Evolutionary conservation across 2,329 filamentous ascomycete genomes (phyloP).

Genomic region (Fusarium musae): DNA sequence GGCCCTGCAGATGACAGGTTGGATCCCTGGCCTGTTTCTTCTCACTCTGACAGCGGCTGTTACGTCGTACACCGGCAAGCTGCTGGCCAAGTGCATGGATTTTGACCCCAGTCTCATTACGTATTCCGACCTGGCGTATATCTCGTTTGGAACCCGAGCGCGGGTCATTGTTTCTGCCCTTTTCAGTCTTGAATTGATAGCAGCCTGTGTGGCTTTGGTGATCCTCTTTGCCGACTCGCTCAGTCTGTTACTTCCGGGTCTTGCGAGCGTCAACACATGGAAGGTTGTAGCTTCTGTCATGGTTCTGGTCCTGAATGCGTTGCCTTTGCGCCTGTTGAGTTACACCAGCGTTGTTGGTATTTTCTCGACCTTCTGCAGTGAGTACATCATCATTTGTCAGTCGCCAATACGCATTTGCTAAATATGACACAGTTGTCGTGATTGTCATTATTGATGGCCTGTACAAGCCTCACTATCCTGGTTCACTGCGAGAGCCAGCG

Average conservation of each 20-base stretch:
- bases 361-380: constrained; percentile 86
- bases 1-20: constrained; percentile 87
- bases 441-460: constrained; percentile 89
- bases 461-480: constrained; percentile 80
- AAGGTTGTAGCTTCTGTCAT: constrained; percentile 85
- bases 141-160: constrained; percentile 86
- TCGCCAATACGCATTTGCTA: neutral
- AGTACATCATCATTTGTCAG: constrained; percentile 53
- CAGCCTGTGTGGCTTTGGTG: constrained; percentile 87
- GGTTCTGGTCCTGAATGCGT: constrained; percentile 83
- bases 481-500: constrained; percentile 84
- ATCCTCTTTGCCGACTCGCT: constrained; percentile 95
- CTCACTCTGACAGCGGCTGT: constrained; percentile 78
- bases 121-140: constrained; percentile 92
- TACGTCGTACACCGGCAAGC: constrained; percentile 86
- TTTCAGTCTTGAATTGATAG: constrained; percentile 88
- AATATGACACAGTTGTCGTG: constrained; percentile 71
- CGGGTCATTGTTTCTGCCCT: constrained; percentile 84
- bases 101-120: constrained; percentile 87
- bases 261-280: constrained; percentile 76
- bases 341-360: constrained; percentile 96
- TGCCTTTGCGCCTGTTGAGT: constrained; percentile 84
- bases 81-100: constrained; percentile 89
- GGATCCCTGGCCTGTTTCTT: constrained; percentile 83
- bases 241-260: constrained; percentile 77